phyloP scores from a whole-genome alignment of 768 basidiomycete species.

The Sporobolomyces pararoseus region DNA sequence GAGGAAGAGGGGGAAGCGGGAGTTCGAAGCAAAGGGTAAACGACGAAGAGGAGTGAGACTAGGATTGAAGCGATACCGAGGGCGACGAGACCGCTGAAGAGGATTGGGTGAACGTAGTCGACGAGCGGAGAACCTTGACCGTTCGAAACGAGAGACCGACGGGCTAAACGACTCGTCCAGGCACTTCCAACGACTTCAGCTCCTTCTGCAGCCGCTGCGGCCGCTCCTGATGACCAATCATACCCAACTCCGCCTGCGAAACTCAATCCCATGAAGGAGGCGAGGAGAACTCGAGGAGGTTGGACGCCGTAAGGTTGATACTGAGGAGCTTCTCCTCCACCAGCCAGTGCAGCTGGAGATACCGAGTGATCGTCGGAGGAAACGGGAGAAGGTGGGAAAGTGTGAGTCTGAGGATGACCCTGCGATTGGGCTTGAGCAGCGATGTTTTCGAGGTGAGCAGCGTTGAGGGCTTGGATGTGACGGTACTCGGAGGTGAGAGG shows the following conservation, averaged over 20 bases:
- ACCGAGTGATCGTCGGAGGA: conserved; percentile 21
- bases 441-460: conserved; percentile 30
- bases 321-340: neutral
- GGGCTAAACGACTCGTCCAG: conserved; percentile 31
- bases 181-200: conserved; percentile 11
- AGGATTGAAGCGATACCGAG: conserved; percentile 33
- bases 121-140: neutral
- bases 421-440: neutral
- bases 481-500: conserved; percentile 23
- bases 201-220: conserved; percentile 22
- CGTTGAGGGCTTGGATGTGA: conserved; percentile 28
- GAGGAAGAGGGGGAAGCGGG: neutral
- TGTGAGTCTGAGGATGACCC: neutral
- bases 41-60: conserved; percentile 18
- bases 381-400: conserved; percentile 35
- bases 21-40: conserved; percentile 25
- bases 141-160: conserved; percentile 16
- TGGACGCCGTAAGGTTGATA: neutral
- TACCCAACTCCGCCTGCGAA: conserved; percentile 42
- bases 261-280: conserved; percentile 41
- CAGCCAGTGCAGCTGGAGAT: conserved; percentile 19
- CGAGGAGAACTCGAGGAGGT: conserved; percentile 38
- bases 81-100: conserved; percentile 40
- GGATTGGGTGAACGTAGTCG: conserved; percentile 32
- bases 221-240: conserved; percentile 25